Evolutionary conservation across 2,329 filamentous ascomycete species (phyloP).

Genomic region (Ustulina deusta): DNA sequence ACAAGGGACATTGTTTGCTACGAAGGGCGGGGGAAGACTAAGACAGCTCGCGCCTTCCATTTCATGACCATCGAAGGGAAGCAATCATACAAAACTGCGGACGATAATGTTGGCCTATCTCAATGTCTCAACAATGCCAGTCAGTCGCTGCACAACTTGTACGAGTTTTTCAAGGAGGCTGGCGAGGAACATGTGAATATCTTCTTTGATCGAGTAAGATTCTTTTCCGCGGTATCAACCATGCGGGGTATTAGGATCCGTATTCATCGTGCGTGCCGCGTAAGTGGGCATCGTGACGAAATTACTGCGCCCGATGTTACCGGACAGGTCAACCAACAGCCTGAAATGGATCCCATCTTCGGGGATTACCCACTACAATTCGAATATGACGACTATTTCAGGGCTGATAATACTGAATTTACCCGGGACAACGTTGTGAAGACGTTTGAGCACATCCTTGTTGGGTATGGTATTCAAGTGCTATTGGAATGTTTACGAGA

Average conservation of each 20-base stretch:
- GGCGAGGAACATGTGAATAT: background rate
- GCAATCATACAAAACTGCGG: background rate
- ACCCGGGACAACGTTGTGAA: too few species aligned
- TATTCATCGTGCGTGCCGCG: slow-evolving; percentile 4
- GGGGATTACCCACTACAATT: too few species aligned
- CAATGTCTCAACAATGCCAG: slow-evolving; percentile 16
- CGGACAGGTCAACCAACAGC: too few species aligned
- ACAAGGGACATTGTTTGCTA: slow-evolving; percentile 1
- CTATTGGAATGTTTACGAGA: too few species aligned
- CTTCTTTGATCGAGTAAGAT: slow-evolving; percentile 6
- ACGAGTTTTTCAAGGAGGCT: slow-evolving; percentile 24
- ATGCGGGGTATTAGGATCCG: background rate
- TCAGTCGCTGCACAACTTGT: slow-evolving; percentile 19
- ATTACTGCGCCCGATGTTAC: too few species aligned
- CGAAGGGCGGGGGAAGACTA: background rate
- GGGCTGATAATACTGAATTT: too few species aligned
- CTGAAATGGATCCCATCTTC: too few species aligned
- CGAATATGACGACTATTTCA: too few species aligned
- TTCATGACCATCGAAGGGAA: slow-evolving; percentile 15
- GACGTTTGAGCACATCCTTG: too few species aligned
- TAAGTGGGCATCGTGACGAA: too few species aligned
- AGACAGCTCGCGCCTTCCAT: slow-evolving; percentile 14
- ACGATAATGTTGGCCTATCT: background rate
- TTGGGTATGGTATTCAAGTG: too few species aligned
- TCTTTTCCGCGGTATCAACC: slow-evolving; percentile 1